These are phyloP conservation scores for Moringa oleifera DNA, from an alignment of 345 rosid species.

Conservation along the genomic window DNA sequence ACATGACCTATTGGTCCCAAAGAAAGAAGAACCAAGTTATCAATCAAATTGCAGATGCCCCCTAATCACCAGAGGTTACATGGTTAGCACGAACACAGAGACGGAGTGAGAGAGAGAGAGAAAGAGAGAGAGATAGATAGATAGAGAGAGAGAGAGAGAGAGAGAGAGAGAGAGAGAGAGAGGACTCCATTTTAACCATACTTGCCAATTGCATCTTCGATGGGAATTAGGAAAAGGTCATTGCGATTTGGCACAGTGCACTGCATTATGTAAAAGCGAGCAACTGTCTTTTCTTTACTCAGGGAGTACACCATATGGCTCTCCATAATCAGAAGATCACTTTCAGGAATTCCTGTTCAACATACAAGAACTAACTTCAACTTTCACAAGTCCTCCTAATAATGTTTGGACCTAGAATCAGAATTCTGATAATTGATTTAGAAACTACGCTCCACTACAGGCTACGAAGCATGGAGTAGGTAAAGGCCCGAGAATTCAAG, in stretches of 20 bases:
- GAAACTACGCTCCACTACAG: not conserved
- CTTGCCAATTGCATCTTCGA: conserved; percentile 41
- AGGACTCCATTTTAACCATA: conserved; percentile 19
- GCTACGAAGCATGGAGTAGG: not conserved
- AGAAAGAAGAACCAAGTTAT: too few relatives aligned
- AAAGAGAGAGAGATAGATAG: too few relatives aligned
- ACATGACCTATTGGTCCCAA: too few relatives aligned
- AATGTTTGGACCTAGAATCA: not conserved
- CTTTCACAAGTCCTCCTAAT: conserved; percentile 7
- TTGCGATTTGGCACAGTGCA: conserved; percentile 23
- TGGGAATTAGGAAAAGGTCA: conserved; percentile 23
- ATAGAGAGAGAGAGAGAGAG: not conserved
- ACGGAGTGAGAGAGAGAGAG: too few relatives aligned
- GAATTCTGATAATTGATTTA: not conserved
- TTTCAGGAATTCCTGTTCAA: conserved; percentile 38
- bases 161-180: not conserved
- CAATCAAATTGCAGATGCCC: too few relatives aligned
- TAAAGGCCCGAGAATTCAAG: too few relatives aligned
- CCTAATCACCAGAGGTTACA: too few relatives aligned
- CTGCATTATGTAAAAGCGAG: conserved; percentile 50
- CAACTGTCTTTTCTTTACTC: conserved; percentile 41
- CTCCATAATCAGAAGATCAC: conserved; percentile 38
- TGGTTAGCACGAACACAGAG: too few relatives aligned
- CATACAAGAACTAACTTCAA: conserved; percentile 8
- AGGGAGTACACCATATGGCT: conserved; percentile 44